Evolutionary conservation across 2,329 filamentous ascomycete species (phyloP).

Genomic region (Aspergillus sp.): DNA sequence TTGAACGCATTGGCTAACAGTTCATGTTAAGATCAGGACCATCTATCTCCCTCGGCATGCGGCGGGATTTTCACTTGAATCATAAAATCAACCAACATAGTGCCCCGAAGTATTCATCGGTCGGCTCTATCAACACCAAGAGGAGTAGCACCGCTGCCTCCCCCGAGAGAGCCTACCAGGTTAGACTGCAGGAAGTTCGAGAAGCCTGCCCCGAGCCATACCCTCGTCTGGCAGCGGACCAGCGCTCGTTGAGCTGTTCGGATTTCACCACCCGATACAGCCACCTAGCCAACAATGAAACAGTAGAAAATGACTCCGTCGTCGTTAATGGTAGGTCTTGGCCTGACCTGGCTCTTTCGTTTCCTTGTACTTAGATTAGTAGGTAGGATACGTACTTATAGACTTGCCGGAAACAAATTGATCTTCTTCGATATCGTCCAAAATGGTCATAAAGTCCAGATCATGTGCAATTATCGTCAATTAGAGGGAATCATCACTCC

Average conservation of each 20-base stretch:
- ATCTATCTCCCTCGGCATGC: constrained; percentile 11
- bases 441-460: constrained; percentile 71
- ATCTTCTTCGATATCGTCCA: constrained; percentile 80
- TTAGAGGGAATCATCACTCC: constrained; percentile 37
- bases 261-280: constrained; percentile 41
- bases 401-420: constrained; percentile 72
- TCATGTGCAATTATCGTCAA: constrained; percentile 66
- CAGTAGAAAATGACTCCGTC: constrained; percentile 39
- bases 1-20: constrained; percentile 21
- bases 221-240: constrained; percentile 35
- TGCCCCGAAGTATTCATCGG: not conserved
- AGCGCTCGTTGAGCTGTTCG: constrained; percentile 31
- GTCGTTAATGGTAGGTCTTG: constrained; percentile 44
- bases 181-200: constrained; percentile 39
- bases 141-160: constrained; percentile 30
- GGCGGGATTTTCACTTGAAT: constrained; percentile 2
- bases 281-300: constrained; percentile 38
- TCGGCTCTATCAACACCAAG: constrained; percentile 17
- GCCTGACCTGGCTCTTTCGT: constrained; percentile 16
- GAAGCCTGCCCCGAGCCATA: constrained; percentile 38
- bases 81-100: constrained; percentile 9
- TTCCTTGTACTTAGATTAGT: constrained; percentile 43
- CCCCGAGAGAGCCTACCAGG: constrained; percentile 34
- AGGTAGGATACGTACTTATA: constrained; percentile 74
- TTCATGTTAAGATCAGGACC: constrained; percentile 26